These are phyloP conservation scores for Tieghemiomyces parasiticus DNA, from an alignment of 192 early-diverging fungal genomes.

Conservation along the genomic window DNA sequence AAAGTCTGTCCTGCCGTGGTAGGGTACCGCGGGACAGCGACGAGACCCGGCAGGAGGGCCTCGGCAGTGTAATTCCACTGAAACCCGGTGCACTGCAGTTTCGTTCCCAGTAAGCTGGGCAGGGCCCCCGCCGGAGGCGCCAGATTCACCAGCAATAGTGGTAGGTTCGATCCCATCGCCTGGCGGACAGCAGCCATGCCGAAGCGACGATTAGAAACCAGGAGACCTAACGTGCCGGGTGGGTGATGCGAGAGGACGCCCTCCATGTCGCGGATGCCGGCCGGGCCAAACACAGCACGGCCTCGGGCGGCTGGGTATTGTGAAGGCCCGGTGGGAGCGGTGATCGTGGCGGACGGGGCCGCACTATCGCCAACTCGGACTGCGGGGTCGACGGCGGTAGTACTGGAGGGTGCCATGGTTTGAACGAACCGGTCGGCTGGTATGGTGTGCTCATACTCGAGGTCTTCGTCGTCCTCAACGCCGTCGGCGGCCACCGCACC, in stretches of 20 bases:
- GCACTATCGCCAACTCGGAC: too few relatives aligned
- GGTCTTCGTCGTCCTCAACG: too few relatives aligned
- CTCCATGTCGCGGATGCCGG: constrained; percentile 1
- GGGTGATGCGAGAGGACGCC: neutral
- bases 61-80: constrained; percentile 7
- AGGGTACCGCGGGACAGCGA: constrained; percentile 7
- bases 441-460: too few relatives aligned
- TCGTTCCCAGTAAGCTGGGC: neutral
- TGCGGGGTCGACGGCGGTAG: too few relatives aligned
- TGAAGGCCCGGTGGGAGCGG: too few relatives aligned
- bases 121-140: neutral
- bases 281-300: neutral
- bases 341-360: too few relatives aligned
- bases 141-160: neutral
- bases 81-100: neutral
- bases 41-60: neutral
- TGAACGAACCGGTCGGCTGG: too few relatives aligned
- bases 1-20: too few relatives aligned
- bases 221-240: neutral
- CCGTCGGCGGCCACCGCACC: too few relatives aligned
- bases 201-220: constrained; percentile 1
- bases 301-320: too few relatives aligned
- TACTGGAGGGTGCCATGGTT: too few relatives aligned
- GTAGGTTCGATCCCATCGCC: neutral
- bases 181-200: neutral